Evolutionary conservation across 2,329 filamentous ascomycete genomes (phyloP).

Genomic region (Juglanconis sp.): DNA sequence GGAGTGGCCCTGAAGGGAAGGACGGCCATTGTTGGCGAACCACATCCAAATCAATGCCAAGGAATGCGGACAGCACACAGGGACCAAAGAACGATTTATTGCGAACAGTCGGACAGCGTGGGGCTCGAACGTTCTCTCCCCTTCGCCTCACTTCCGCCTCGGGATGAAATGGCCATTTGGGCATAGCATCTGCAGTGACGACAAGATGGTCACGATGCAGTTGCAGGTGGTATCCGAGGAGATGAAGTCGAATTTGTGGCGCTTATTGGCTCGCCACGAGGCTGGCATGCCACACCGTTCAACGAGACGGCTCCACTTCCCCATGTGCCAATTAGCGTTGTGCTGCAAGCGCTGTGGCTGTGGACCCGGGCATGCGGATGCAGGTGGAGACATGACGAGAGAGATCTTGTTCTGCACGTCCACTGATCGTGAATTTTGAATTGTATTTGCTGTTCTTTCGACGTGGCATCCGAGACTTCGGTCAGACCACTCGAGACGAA

Average conservation of each 20-base stretch:
- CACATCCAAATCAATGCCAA: neutral
- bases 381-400: neutral
- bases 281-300: constrained; percentile 8
- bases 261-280: constrained; percentile 6
- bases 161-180: neutral
- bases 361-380: neutral
- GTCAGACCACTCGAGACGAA: neutral
- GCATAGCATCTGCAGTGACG: constrained; percentile 5
- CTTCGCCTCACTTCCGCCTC: neutral
- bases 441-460: neutral
- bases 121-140: too few species aligned
- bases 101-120: neutral
- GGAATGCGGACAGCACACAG: neutral
- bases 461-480: neutral
- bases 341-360: constrained; percentile 17
- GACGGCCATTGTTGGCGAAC: neutral
- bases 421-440: neutral
- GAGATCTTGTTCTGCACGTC: constrained; percentile 16
- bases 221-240: neutral
- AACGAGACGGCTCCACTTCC: neutral
- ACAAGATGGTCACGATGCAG: constrained; percentile 6
- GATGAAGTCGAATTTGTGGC: neutral
- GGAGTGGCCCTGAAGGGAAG: too few species aligned
- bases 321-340: constrained; percentile 16
- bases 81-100: too few species aligned